Evolutionary conservation across 176 grass and related monocot species (phyloP).

Genomic region (Triticum turgidum): DNA sequence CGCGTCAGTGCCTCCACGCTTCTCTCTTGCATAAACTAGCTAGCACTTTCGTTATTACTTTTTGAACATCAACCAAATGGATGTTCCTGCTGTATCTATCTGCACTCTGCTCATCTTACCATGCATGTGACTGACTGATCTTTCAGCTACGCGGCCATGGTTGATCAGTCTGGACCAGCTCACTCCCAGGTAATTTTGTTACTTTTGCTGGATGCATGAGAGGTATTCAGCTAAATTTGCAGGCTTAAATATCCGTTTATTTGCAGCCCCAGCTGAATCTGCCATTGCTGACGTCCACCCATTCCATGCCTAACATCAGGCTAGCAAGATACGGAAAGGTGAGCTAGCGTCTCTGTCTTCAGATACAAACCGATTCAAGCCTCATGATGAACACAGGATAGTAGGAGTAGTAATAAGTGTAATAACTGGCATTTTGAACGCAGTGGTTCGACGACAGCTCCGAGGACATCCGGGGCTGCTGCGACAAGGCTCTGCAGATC

Average conservation of each 20-base stretch:
- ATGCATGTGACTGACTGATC: no score
- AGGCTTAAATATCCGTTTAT: not conserved
- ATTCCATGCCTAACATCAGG: constrained; percentile 50
- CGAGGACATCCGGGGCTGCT: constrained; percentile 67
- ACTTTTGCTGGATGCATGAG: not conserved
- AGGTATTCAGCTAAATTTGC: not conserved
- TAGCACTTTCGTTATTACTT: no score
- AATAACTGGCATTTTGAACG: not conserved
- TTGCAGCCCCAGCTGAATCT: constrained; percentile 47
- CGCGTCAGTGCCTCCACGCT: constrained; percentile 39
- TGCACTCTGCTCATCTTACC: no score
- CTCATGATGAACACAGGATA: not conserved
- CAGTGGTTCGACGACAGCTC: constrained; percentile 86
- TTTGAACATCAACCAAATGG: no score
- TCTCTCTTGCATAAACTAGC: not conserved
- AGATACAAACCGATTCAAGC: not conserved
- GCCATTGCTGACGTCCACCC: constrained; percentile 44
- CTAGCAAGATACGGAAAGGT: constrained; percentile 83
- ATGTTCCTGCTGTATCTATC: no score
- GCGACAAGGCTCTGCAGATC: constrained; percentile 60
- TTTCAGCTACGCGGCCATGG: constrained; percentile 76
- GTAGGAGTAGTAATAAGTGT: not conserved
- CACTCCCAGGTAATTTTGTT: constrained; percentile 40
- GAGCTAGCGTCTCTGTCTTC: not conserved
- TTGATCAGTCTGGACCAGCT: constrained; percentile 23